Percentiles rank a stretch among this genome's conserved stretches.
These are phyloP conservation scores for Pestalotiopsis sp. DNA, from an alignment of 2,329 filamentous ascomycete species.

Conservation along the genomic window DNA sequence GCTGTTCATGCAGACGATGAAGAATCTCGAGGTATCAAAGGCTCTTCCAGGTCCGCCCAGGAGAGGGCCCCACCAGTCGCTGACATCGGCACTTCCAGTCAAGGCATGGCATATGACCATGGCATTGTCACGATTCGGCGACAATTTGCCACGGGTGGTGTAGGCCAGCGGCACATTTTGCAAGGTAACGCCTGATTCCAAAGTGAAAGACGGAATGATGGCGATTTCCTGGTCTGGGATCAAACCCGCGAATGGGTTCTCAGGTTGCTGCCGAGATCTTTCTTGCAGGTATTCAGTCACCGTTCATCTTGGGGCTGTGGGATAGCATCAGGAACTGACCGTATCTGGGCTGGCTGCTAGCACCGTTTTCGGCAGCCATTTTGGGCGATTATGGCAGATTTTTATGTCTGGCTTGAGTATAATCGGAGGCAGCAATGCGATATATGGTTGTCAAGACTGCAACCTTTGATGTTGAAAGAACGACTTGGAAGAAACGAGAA, in stretches of 20 bases:
- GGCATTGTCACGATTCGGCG: slow-evolving; percentile 60
- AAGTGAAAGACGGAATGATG: slow-evolving; percentile 83
- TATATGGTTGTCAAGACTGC: not conserved
- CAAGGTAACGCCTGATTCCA: slow-evolving; percentile 87
- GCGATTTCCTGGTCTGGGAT: slow-evolving; percentile 88
- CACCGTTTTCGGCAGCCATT: slow-evolving; percentile 24
- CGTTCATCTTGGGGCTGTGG: slow-evolving; percentile 31
- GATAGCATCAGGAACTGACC: slow-evolving; percentile 29
- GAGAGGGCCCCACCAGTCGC: slow-evolving; percentile 86
- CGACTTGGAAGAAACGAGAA: not conserved
- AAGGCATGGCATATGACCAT: slow-evolving; percentile 83
- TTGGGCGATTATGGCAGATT: slow-evolving; percentile 6
- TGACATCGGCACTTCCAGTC: slow-evolving; percentile 81
- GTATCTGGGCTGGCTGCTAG: slow-evolving; percentile 27
- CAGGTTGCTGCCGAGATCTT: slow-evolving; percentile 70
- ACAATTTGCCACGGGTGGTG: slow-evolving; percentile 63
- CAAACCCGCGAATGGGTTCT: slow-evolving; percentile 86
- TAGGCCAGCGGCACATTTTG: slow-evolving; percentile 73
- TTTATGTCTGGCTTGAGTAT: not conserved
- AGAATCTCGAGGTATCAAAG: slow-evolving; percentile 82
- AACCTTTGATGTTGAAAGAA: not conserved
- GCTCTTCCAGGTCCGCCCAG: slow-evolving; percentile 75
- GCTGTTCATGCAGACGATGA: slow-evolving; percentile 84
- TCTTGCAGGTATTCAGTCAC: slow-evolving; percentile 67
- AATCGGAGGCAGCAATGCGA: not conserved